phyloP scores from a whole-genome alignment of 345 rosid genomes.

The Isatis tinctoria region DNA sequence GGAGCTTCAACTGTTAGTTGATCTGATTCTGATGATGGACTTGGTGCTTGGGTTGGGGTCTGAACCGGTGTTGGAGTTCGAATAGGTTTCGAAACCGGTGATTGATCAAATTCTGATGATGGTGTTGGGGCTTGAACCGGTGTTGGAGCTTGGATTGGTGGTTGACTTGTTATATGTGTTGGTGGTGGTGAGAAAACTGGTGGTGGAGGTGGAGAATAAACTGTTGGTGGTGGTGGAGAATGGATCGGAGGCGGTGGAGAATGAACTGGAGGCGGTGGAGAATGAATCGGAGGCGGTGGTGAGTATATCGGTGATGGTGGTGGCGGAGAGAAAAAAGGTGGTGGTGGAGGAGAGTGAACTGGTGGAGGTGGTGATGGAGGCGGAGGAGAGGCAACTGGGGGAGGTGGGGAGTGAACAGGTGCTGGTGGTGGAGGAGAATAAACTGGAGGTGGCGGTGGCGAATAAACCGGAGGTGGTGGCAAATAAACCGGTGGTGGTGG shows the following conservation, averaged over 20 bases:
- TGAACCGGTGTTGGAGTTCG: background rate
- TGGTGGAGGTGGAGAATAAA: conserved; percentile 30
- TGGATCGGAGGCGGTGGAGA: conserved; percentile 12
- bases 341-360: conserved; percentile 14
- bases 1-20: conserved; percentile 11
- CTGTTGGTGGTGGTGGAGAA: conserved; percentile 25
- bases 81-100: background rate
- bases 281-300: conserved; percentile 20
- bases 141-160: conserved; percentile 12
- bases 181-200: conserved; percentile 20
- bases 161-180: conserved; percentile 6
- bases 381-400: conserved; percentile 6
- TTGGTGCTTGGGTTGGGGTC: background rate
- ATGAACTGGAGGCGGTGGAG: conserved; percentile 15
- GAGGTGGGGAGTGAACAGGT: conserved; percentile 10
- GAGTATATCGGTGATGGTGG: conserved; percentile 18
- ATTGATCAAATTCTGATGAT: background rate
- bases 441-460: conserved; percentile 12
- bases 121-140: conserved; percentile 13
- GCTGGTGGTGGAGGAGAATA: conserved; percentile 17
- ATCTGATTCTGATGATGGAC: background rate
- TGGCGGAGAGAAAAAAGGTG: conserved; percentile 11
- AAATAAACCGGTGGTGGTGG: conserved; percentile 13
- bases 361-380: conserved; percentile 27
- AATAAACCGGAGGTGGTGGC: background rate